A percentile compares a stretch with the other conserved stretches of the same genome.
These are phyloP conservation scores for Cladosporium austrohemisphaericum DNA, from an alignment of 2,329 filamentous ascomycete genomes.

Conservation along the genomic window DNA sequence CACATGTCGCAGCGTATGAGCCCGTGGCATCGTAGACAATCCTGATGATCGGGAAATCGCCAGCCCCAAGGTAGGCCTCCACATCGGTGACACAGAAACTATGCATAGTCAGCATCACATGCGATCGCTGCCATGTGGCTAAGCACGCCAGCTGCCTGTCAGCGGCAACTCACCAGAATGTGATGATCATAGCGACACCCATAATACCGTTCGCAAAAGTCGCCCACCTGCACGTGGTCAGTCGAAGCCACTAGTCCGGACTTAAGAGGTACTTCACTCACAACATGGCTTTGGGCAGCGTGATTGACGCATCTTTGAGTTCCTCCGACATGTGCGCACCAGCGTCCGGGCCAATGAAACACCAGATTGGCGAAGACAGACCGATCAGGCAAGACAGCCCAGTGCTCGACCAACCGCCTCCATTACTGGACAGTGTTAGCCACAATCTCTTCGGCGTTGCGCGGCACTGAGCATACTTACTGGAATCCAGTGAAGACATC, in stretches of 20 bases:
- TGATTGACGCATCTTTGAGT: constrained; percentile 38
- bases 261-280: background rate
- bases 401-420: constrained; percentile 40
- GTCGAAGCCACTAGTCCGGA: background rate
- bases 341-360: constrained; percentile 38
- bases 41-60: constrained; percentile 9
- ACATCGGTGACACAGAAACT: constrained; percentile 13
- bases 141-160: no score
- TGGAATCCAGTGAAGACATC: constrained; percentile 36
- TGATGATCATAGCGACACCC: constrained; percentile 37
- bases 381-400: constrained; percentile 43
- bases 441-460: background rate
- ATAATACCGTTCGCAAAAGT: constrained; percentile 36
- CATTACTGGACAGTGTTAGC: constrained; percentile 18
- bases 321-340: constrained; percentile 37
- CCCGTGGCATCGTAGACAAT: constrained; percentile 29
- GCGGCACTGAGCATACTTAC: constrained; percentile 35
- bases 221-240: constrained; percentile 25
- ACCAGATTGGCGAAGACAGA: constrained; percentile 38
- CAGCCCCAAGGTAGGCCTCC: background rate
- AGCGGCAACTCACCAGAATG: constrained; percentile 30
- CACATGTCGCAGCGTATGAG: constrained; percentile 29
- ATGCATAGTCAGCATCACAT: background rate
- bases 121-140: constrained; percentile 8
- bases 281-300: constrained; percentile 43